Conservation (phyloP, 305 asterid genomes). For the Euphrasia arctica region DNA sequence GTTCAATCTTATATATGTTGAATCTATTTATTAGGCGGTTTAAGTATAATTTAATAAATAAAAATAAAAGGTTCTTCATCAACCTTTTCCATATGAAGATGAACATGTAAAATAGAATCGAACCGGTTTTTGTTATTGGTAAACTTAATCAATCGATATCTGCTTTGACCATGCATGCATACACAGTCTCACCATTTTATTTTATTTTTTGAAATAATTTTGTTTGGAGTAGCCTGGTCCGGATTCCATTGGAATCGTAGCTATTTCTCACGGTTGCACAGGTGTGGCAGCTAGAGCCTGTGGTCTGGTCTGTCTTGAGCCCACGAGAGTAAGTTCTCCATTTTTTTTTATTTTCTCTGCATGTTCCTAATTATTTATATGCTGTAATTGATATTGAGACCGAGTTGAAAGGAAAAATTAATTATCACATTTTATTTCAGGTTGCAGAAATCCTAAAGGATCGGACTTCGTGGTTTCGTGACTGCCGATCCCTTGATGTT, state of each 20-base stretch:
- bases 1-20: constrained; percentile 32
- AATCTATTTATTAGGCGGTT: not conserved
- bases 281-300: constrained; percentile 99
- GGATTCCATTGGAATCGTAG: constrained; percentile 99
- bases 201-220: constrained; percentile 19
- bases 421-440: constrained; percentile 38
- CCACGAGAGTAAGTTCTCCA: constrained; percentile 67
- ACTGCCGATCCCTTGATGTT: constrained; percentile 88
- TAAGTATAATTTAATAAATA: no score
- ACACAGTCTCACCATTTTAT: constrained; percentile 5
- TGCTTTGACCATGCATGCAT: constrained; percentile 20
- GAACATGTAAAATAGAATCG: no score
- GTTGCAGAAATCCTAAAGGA: constrained; percentile 97
- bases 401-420: constrained; percentile 2
- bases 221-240: constrained; percentile 92
- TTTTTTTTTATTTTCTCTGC: constrained; percentile 5
- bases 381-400: not conserved
- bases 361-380: not conserved
- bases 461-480: constrained; percentile 90
- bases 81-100: no score
- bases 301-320: constrained; percentile 97
- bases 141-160: not conserved
- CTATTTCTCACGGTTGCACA: constrained; percentile 99
- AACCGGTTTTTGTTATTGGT: no score
- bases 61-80: no score